phyloP scores from a whole-genome alignment of 75 land plant species.

The Cupressus sempervirens region DNA sequence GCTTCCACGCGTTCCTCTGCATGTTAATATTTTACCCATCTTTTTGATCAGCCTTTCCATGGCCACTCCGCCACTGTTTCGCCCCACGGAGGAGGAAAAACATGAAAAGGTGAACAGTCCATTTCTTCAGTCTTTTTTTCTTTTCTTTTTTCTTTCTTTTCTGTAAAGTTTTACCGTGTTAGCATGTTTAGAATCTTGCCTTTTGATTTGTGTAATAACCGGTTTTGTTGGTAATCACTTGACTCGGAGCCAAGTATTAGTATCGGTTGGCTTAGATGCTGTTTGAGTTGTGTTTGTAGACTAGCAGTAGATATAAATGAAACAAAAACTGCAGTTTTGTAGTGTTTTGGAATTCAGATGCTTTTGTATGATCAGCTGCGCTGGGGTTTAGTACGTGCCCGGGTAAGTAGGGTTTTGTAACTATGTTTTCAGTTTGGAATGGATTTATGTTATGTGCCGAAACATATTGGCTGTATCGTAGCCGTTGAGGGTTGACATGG shows the following conservation, averaged over 20 bases:
- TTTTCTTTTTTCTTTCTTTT: not conserved
- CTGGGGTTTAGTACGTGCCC: not conserved
- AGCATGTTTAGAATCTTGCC: not conserved
- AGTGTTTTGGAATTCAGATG: not conserved
- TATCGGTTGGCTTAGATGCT: no score
- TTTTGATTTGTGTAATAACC: not conserved
- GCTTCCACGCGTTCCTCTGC: not conserved
- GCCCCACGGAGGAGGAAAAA: not conserved
- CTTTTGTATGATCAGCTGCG: not conserved
- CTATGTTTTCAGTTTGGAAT: not conserved
- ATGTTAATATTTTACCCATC: not conserved
- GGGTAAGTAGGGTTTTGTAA: not conserved
- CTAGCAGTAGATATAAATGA: no score
- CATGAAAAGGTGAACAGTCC: not conserved
- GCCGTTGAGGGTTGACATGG: not conserved
- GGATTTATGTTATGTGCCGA: not conserved
- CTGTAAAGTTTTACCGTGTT: not conserved
- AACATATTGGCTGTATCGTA: not conserved
- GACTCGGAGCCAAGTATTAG: not conserved
- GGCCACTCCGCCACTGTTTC: not conserved
- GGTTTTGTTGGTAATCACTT: not conserved
- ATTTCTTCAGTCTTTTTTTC: not conserved
- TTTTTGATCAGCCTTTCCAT: not conserved
- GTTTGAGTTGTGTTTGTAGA: no score
- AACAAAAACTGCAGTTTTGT: not conserved